Evolutionary conservation across 192 early-diverging fungal genomes (phyloP), one percentile per base, ranked within the genome.

Genomic region (Umbelopsis sp.): DNA sequence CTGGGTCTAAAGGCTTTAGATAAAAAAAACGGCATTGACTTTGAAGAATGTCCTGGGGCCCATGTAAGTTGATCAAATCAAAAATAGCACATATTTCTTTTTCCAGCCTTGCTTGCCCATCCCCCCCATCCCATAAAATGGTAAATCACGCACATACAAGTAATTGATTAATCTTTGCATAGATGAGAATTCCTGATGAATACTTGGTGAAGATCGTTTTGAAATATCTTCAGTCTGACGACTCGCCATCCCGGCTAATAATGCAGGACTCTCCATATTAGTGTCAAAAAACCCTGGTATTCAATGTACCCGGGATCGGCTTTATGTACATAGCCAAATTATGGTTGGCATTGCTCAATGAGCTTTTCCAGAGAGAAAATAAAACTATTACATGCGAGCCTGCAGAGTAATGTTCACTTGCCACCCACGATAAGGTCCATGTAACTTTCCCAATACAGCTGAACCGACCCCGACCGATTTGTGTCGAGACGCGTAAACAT

Each of bases 1-100:
- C 73, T 93, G 1, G 92, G 92, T 1, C 71, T 93, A 49, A 80
- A 82, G 44, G 72, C 67, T 35, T 74, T 93, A 41, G 80, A 89
- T 18, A 66, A 87, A 30, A 68, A 71, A 35, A 75, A 75, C 35
- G 76, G 74, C 45, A 70, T 89, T 0, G 50, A 74, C 22, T 89
- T 85, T 74, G 76, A 82, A 22, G 71, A 69, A 12, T 71, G 82
- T 69, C 81, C 81, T 73, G 82, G 85, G 23, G 64, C 75, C 51
- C 88, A 89, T 73, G 88, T 89, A 81, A 76, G 81, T 55, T 41
- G 37, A 9, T 41, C 37, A 61, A 30, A 49, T 49, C 20, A 16
- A 61, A 61, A 61, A 61, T 61, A 61, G 55, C 27, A 3, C 33
- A 58, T 5, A 21, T 27, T 12, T 30, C 55, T 12, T 18, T 18